Base-by-base conservation (phyloP, 805 yeast species). In the Starmerella potacharoeniae region DNA sequence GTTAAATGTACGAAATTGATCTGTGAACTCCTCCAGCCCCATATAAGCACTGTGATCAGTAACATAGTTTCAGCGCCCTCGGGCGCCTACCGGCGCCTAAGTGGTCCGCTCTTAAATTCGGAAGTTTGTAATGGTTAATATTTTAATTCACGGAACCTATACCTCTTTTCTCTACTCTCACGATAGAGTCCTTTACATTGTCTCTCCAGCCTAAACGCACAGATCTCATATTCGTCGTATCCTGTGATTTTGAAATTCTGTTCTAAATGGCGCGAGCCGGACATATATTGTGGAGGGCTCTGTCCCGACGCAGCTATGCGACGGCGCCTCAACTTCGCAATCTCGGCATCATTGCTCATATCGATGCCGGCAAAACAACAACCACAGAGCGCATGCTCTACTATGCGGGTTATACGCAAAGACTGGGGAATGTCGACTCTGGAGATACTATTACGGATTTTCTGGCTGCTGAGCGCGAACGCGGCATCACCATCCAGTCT, bases 291-390 rank as follows among this genome's bases (percentile, higher is more conserved):
- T 14, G 14, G 30, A 14, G 29, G 30, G n/a, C 37, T 13, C n/a
- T 17, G 40, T n/a, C 40, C 7, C 37, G 40, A 13, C 49, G 49
- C 8, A 6, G 40, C 39, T 46, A 46, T 22, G 49, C 40, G 6
- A 46, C 49, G 4, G 40, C 31, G 10, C 49, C 49, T 7, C 11
- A 36, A 3, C 44, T 58, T 29, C 73, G 98, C 57, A 91, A 93
- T 69, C 86, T 93, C 36, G 98, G 98, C 1, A 88, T 93, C 62
- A 89, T 93, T 42, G 98, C 98, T n/a, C 98, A 93, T 67, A 93
- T 93, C 53, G 98, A 93, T 73, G 98, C 98, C 3, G 98, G 98
- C 0, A 93, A 93, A 69, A 93, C 98, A 4, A 93, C 98, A 1
- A 90, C 98, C 1, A 91, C 98, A 0, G 98, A 93, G 67, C 74